phyloP scores from a whole-genome alignment of 2,329 filamentous ascomycete genomes.

The Colletotrichum gigasporum region DNA sequence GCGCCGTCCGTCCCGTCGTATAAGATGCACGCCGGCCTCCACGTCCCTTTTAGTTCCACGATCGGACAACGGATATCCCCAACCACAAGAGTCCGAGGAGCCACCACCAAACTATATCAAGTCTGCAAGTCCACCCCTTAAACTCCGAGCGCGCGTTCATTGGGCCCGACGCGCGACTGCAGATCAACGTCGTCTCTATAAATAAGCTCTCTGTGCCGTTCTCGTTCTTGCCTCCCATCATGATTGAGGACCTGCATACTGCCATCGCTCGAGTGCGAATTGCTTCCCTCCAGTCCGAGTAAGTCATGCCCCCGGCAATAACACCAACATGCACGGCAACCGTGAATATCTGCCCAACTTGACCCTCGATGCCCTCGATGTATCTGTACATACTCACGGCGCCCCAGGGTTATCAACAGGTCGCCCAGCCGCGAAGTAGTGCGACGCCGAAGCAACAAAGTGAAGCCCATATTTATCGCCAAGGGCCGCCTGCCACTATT shows the following conservation, averaged over 20 bases:
- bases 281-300: conserved; percentile 58
- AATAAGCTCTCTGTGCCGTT: background rate
- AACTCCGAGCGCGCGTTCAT: conserved; percentile 26
- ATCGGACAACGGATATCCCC: conserved; percentile 45
- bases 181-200: conserved; percentile 15
- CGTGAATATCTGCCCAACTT: too few species aligned
- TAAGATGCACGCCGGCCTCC: conserved; percentile 21
- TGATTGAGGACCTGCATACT: conserved; percentile 52
- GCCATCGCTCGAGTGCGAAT: conserved; percentile 57
- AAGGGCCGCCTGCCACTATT: conserved; percentile 39
- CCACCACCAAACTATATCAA: conserved; percentile 28
- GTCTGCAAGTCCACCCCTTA: conserved; percentile 20
- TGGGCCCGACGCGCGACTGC: conserved; percentile 14
- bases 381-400: background rate
- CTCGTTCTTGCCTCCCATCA: conserved; percentile 33
- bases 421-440: conserved; percentile 20
- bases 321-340: too few species aligned
- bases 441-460: conserved; percentile 39
- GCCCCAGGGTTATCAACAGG: conserved; percentile 20
- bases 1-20: conserved; percentile 17
- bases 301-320: conserved; percentile 37
- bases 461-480: conserved; percentile 35
- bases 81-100: conserved; percentile 33
- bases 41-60: conserved; percentile 11
- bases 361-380: too few species aligned